Evolutionary conservation across 1,139 yeast species (phyloP).

Genomic region (Taphrina betulina): DNA sequence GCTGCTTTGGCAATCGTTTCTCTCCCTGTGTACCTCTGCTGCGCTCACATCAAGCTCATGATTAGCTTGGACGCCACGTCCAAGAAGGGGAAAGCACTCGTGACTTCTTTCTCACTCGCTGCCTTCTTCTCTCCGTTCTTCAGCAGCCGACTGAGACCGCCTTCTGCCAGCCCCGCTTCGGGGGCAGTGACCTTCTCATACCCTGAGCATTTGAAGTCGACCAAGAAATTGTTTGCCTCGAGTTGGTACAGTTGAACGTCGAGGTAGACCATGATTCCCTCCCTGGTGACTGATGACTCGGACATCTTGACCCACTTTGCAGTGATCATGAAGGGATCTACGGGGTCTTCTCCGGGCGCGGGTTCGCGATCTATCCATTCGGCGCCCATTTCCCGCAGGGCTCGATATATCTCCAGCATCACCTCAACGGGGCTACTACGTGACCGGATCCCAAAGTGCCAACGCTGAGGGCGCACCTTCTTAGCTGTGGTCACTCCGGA

Average conservation of each 20-base stretch:
- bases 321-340: slow-evolving; percentile 89
- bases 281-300: slow-evolving; percentile 42
- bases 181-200: slow-evolving; percentile 41
- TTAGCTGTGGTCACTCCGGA: slow-evolving; percentile 39
- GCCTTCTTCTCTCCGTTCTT: slow-evolving; percentile 31
- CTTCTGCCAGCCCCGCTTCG: background rate
- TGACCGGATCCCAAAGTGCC: slow-evolving; percentile 98
- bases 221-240: slow-evolving; percentile 92
- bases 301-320: slow-evolving; percentile 91
- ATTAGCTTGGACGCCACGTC: slow-evolving; percentile 34
- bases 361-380: slow-evolving; percentile 67
- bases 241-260: slow-evolving; percentile 92
- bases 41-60: slow-evolving; percentile 26
- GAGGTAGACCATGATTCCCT: slow-evolving; percentile 71
- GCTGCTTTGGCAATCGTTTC: too few relatives aligned
- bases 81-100: slow-evolving; percentile 35
- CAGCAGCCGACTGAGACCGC: slow-evolving; percentile 17
- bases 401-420: slow-evolving; percentile 97
- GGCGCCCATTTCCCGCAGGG: slow-evolving; percentile 88
- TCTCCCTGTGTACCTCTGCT: too few relatives aligned
- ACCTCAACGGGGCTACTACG: slow-evolving; percentile 96
- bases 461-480: slow-evolving; percentile 56
- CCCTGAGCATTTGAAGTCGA: slow-evolving; percentile 96
- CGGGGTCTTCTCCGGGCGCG: slow-evolving; percentile 51
- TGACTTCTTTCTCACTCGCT: slow-evolving; percentile 34